Evolutionary conservation across 805 yeast genomes (phyloP), one percentile per base, ranked within the genome.

Genomic region (Nakazawaea molendinolei): DNA sequence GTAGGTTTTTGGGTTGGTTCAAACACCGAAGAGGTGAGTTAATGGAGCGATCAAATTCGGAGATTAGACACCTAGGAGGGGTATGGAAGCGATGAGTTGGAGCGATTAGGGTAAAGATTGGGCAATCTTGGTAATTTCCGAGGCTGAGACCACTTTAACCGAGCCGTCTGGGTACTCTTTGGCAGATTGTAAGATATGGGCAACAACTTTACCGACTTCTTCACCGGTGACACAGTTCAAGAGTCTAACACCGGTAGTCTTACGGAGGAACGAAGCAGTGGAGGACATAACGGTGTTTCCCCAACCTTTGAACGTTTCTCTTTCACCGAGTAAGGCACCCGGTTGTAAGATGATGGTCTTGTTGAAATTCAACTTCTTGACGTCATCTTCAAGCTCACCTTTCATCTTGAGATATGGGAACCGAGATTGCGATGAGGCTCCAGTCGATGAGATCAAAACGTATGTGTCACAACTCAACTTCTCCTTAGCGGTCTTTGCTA

Each of bases 311-410:
- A 56, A 41, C 6, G 42, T 41, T 13, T 60, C 65, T 48, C 95
- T 64, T 20, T 71, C 69, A 4, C 95, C 95, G 5, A 84, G 47
- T 24, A 86, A 60, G 1, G 65, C 54, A 10, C 95, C 95, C 0
- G 96, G 96, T 49, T 85, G 69, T 38, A 87, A 55, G 42, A 87
- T 80, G 34, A 86, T 71, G 1, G 87, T 76, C 36, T 75, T 65
- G n/a, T 77, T 79, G 55, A 86, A 87, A 19, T 65, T 69, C 39
- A 86, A 62, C n/a, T 30, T 76, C 29, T 65, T 57, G 8, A 87
- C 61, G 31, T 75, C 86, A 30, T 76, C 70, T 52, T 87, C 96
- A 33, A 83, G 63, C 34, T 77, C 72, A 20, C 95, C 95, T 53
- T 87, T 87, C 56, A 81, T 67, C 46, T 67, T 67, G 29, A 73